Evolutionary conservation across 805 yeast species (phyloP).

Genomic region (Lipomyces sp.): DNA sequence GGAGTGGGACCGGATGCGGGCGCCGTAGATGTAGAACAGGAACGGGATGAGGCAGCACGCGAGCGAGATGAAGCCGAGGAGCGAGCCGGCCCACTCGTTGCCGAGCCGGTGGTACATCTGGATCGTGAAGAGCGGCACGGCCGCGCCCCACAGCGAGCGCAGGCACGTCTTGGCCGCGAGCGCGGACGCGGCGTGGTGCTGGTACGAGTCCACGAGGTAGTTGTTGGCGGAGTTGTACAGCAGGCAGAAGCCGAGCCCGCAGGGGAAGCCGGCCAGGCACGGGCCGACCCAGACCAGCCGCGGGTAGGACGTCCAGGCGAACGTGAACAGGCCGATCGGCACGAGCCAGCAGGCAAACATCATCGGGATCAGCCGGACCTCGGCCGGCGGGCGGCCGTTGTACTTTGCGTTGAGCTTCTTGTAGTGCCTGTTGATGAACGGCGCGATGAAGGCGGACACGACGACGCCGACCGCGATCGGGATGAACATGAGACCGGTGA

Average conservation of each 20-base stretch:
- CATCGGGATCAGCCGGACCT: constrained; percentile 55
- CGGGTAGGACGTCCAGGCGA: constrained; percentile 56
- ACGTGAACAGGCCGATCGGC: constrained; percentile 54
- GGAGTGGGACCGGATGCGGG: constrained; percentile 48
- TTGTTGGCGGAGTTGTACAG: constrained; percentile 63
- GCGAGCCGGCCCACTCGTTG: constrained; percentile 55
- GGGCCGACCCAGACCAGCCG: constrained; percentile 53
- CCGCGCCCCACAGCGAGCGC: constrained; percentile 54
- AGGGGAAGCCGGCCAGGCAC: constrained; percentile 43
- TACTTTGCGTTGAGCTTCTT: constrained; percentile 38
- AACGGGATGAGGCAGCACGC: constrained; percentile 56
- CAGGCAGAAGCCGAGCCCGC: constrained; percentile 46
- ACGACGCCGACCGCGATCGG: constrained; percentile 74
- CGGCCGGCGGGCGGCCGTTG: constrained; percentile 53
- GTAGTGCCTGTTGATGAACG: constrained; percentile 39
- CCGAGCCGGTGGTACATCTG: constrained; percentile 57
- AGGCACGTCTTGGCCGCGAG: constrained; percentile 74
- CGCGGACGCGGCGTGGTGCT: constrained; percentile 65
- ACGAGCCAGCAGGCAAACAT: constrained; percentile 52
- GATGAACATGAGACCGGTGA: constrained; percentile 62
- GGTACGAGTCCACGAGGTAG: constrained; percentile 44
- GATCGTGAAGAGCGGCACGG: constrained; percentile 55
- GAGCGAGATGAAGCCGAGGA: constrained; percentile 51
- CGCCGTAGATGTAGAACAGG: constrained; percentile 51
- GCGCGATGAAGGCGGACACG: constrained; percentile 45